Evolutionary conservation across 2,329 filamentous ascomycete genomes (phyloP), one percentile per base, ranked within the genome.

Genomic region (Celoporthe dispersa): DNA sequence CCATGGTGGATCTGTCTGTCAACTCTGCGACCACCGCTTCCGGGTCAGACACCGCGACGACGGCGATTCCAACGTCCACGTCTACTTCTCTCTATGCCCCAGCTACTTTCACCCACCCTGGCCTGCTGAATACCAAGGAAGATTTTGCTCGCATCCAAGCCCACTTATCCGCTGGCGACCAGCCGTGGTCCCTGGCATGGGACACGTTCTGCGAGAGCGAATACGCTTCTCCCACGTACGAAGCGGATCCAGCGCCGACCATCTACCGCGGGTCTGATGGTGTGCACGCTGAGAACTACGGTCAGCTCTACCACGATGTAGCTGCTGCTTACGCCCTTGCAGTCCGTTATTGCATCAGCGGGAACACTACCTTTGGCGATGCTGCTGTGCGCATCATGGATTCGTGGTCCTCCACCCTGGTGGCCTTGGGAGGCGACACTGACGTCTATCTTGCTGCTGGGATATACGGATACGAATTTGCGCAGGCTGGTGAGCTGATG

Each of bases 391-490:
- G 70, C 28, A 78, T 81, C 64, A 71, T 82, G 19, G 75, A 79
- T 66, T 77, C 73, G 3, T 82, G 79, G 80, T 72, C 72, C 57
- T 73, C 72, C 3, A 79, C 78, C 1, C 69, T 82, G 11, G 77
- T 72, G 4, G 66, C n/a, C 6, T 76, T 81, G 39, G 66, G 64
- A 28, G 79, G 80, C 0, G 77, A 62, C 28, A 71, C 73, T 14
- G 80, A 82, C 70, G 76, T 73, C 35, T 78, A 73, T 68, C 76
- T 82, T 11, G 79, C 79, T 0, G 73, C 78, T 0, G 80, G 80
- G 0, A 68, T 82, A 1, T 80, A 82, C 61, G 80, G 80, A 0
- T 85, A 81, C 70, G 75, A 82, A 66, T 75, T 81, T 31, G 80
- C 80, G 25, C 82, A 81, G 62, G 80, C 77, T 0, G 80, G 41